Evolutionary conservation across 208 protist species (phyloP).

Genomic region (Trypanosoma conorhini): DNA sequence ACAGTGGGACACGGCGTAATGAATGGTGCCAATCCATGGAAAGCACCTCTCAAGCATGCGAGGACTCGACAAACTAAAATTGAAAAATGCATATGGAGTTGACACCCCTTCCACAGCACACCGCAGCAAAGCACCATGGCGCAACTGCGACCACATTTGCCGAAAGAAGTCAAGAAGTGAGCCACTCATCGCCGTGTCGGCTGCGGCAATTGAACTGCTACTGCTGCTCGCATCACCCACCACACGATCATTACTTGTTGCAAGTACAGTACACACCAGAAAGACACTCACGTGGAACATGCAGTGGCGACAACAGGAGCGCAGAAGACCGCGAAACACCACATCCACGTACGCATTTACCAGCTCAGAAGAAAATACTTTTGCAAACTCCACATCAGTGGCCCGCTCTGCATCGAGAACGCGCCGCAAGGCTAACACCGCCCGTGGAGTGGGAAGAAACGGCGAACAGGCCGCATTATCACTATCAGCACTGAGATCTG

Average conservation of each 20-base stretch:
- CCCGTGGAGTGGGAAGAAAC: conserved; percentile 25
- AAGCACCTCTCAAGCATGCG: conserved; percentile 24
- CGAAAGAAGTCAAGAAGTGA: background rate
- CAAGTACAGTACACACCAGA: conserved; percentile 20
- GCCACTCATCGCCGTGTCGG: background rate
- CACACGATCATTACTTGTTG: conserved; percentile 4
- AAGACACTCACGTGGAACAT: conserved; percentile 27
- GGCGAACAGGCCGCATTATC: conserved; percentile 1
- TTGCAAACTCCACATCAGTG: conserved; percentile 31
- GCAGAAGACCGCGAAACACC: conserved; percentile 6
- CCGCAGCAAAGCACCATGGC: conserved; percentile 5
- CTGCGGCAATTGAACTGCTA: background rate
- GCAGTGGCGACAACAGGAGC: conserved; percentile 15
- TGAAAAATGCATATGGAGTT: conserved; percentile 23
- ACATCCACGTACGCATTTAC: conserved; percentile 15
- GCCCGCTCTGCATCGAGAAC: conserved; percentile 30
- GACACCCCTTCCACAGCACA: conserved; percentile 1
- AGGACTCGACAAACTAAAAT: conserved; percentile 14
- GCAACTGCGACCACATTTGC: conserved; percentile 7
- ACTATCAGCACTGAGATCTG: conserved; percentile 18
- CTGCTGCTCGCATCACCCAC: background rate
- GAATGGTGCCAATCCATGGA: conserved; percentile 9
- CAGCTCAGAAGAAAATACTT: conserved; percentile 25
- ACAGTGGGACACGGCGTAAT: background rate
- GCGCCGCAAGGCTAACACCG: conserved; percentile 2